Percentiles rank a stretch among this genome's conserved stretches.
phyloP scores from a whole-genome alignment of 345 rosid species.

The Punica granatum region DNA sequence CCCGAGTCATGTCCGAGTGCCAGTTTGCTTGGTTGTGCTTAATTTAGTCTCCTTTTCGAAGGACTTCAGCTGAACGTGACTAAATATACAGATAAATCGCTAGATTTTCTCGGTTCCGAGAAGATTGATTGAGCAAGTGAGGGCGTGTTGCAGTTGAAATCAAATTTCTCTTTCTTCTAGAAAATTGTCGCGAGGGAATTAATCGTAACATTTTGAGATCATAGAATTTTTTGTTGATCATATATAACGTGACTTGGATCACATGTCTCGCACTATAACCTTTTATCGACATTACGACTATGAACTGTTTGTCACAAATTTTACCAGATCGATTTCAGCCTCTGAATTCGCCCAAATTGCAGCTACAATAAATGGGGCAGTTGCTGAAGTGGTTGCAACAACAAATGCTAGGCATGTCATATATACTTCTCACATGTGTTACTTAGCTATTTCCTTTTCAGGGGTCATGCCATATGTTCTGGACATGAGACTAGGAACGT shows the following conservation, averaged over 20 bases:
- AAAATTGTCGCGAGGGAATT: no score
- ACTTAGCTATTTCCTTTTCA: neutral
- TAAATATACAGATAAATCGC: no score
- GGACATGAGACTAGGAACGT: no score
- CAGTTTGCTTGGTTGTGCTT: conserved; percentile 12
- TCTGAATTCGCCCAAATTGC: neutral
- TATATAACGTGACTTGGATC: no score
- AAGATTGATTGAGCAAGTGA: no score
- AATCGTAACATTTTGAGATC: no score
- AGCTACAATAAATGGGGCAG: neutral
- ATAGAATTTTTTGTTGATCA: no score
- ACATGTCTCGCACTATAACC: neutral
- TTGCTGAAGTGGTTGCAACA: neutral
- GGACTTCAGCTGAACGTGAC: no score
- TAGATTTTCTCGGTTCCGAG: no score
- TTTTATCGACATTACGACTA: neutral
- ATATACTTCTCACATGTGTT: neutral
- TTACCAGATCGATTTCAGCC: neutral
- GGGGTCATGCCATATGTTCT: neutral
- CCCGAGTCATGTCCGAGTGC: conserved; percentile 23
- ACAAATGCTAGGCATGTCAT: neutral
- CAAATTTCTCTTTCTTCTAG: no score
- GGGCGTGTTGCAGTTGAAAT: no score
- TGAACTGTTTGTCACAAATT: neutral
- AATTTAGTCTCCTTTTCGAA: neutral